phyloP scores from a whole-genome alignment of 1,284 basidiomycete species.

The Thecaphora frezii region DNA sequence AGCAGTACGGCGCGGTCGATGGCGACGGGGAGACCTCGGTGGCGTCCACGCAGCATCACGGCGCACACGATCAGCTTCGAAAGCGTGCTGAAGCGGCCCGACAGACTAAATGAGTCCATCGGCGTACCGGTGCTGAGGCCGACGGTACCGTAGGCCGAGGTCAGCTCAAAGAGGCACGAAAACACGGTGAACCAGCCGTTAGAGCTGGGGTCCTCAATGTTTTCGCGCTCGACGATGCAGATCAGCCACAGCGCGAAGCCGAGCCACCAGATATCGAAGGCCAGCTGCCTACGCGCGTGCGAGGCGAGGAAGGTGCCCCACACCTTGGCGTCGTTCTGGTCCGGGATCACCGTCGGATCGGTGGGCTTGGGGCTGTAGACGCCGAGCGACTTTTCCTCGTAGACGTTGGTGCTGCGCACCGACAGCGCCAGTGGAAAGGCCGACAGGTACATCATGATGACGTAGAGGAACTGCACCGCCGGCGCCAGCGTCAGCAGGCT shows the following conservation, averaged over 20 bases:
- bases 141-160: conserved; percentile 68
- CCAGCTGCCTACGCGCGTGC: conserved; percentile 82
- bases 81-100: conserved; percentile 74
- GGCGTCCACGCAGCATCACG: conserved; percentile 91
- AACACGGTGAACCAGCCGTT: conserved; percentile 60
- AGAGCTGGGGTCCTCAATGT: conserved; percentile 42
- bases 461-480: conserved; percentile 81
- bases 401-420: conserved; percentile 96
- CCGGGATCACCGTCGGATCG: conserved; percentile 6
- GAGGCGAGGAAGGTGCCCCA: conserved; percentile 76
- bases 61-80: conserved; percentile 77
- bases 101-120: conserved; percentile 69
- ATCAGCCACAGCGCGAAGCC: conserved; percentile 58
- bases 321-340: conserved; percentile 60
- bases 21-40: conserved; percentile 74
- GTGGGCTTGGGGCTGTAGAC: conserved; percentile 35
- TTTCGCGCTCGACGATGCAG: conserved; percentile 53
- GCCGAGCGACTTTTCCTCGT: conserved; percentile 72
- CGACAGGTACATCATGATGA: conserved; percentile 65
- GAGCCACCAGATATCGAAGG: conserved; percentile 66
- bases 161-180: conserved; percentile 73
- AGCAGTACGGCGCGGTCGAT: conserved; percentile 74
- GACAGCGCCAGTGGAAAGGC: conserved; percentile 67
- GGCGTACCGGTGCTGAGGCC: conserved; percentile 70
- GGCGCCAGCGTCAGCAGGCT: conserved; percentile 73